These are phyloP conservation scores for Ascochyta pisi DNA, from an alignment of 2,329 filamentous ascomycete species.

Conservation along the genomic window DNA sequence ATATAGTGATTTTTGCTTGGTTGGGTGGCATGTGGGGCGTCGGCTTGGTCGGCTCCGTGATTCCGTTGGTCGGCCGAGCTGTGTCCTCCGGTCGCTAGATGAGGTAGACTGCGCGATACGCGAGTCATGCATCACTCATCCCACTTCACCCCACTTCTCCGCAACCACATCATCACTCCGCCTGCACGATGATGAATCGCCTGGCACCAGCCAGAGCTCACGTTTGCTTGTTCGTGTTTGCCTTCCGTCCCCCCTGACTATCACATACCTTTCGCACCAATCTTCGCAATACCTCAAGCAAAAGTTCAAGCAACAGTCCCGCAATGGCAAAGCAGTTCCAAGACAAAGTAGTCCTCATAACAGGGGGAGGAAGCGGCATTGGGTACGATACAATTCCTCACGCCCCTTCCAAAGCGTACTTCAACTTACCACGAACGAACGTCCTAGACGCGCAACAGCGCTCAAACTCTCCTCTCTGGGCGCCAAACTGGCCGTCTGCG, in stretches of 20 bases:
- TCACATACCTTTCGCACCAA: neutral
- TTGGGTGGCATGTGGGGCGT: no score
- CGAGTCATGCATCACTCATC: slow-evolving; percentile 41
- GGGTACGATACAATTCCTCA: slow-evolving; percentile 38
- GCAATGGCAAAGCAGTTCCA: slow-evolving; percentile 40
- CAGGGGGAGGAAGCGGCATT: slow-evolving; percentile 54
- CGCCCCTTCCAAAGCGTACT: neutral
- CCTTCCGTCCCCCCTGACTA: neutral
- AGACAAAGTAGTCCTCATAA: slow-evolving; percentile 40
- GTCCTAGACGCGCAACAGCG: slow-evolving; percentile 52
- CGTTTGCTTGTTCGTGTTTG: neutral
- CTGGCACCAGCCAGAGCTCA: neutral
- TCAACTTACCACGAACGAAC: no score
- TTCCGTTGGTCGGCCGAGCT: no score
- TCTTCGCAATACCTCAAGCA: no score
- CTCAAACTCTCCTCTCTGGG: slow-evolving; percentile 57
- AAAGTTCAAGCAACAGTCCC: neutral
- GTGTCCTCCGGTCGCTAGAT: no score
- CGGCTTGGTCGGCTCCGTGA: no score
- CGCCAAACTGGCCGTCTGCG: slow-evolving; percentile 44
- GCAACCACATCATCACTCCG: slow-evolving; percentile 20
- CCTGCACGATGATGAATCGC: slow-evolving; percentile 16
- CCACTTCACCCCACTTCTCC: slow-evolving; percentile 47
- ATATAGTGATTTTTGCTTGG: no score
- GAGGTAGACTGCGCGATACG: slow-evolving; percentile 11